A percentile compares a stretch with the other conserved stretches of the same genome.
These are phyloP conservation scores for Syzygium malaccense DNA, from an alignment of 441 rosid species.

Conservation along the genomic window DNA sequence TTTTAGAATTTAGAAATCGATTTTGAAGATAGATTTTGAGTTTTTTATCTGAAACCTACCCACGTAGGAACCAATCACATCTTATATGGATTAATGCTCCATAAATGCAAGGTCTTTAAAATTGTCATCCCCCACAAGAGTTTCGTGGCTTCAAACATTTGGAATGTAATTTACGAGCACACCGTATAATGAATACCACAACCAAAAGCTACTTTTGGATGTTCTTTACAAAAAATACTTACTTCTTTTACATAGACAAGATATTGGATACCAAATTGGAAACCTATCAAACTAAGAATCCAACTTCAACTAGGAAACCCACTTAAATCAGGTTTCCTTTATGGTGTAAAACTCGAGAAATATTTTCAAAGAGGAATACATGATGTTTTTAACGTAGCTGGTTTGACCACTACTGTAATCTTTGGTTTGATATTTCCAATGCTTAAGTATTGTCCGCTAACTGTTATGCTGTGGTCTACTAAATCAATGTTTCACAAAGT, in stretches of 20 bases:
- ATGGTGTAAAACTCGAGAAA: fast-evolving
- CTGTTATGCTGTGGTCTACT: background rate
- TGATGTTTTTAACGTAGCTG: background rate
- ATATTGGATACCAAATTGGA: background rate
- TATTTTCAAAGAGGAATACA: background rate
- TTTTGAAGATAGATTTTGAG: background rate
- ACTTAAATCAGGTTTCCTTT: background rate
- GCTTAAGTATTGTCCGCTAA: background rate
- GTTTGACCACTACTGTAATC: background rate
- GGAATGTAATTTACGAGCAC: background rate
- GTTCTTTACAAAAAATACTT: no score
- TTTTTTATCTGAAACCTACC: background rate
- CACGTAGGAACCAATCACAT: fast-evolving
- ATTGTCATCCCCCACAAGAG: background rate
- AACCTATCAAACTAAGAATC: background rate
- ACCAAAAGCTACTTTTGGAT: background rate
- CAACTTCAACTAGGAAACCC: background rate
- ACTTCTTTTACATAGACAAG: no score
- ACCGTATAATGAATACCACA: background rate
- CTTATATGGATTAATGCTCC: background rate
- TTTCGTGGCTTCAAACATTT: background rate
- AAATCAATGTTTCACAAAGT: background rate
- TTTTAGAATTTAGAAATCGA: background rate
- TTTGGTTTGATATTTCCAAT: background rate
- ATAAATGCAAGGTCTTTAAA: background rate